Percentiles rank a stretch among this genome's conserved stretches.
Evolutionary conservation across 768 basidiomycete species (phyloP).

Genomic region (Kwoniella sp.): DNA sequence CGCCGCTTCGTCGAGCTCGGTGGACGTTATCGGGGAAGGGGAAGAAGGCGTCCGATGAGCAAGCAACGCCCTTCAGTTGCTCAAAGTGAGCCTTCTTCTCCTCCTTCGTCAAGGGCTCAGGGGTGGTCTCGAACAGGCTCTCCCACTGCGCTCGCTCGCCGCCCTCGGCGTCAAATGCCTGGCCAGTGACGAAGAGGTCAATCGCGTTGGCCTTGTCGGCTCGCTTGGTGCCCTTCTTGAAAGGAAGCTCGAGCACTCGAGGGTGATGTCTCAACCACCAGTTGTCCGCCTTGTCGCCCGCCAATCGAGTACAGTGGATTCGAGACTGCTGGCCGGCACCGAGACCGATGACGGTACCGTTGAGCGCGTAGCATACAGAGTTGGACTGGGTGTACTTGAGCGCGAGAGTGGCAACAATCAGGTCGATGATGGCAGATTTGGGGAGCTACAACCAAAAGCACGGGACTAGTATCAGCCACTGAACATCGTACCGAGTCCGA

Average conservation of each 20-base stretch:
- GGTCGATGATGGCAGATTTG: slow-evolving; percentile 74
- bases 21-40: slow-evolving; percentile 99
- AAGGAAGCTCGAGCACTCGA: slow-evolving; percentile 84
- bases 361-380: slow-evolving; percentile 91
- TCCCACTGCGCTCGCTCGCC: slow-evolving; percentile 92
- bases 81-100: slow-evolving; percentile 76
- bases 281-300: slow-evolving; percentile 95
- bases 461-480: background rate
- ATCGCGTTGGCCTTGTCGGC: slow-evolving; percentile 99
- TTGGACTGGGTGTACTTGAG: slow-evolving; percentile 99
- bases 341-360: slow-evolving; percentile 89
- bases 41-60: slow-evolving; percentile 99
- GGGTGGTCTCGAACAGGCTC: slow-evolving; percentile 71
- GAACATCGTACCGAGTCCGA: no score
- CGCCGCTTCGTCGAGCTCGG: slow-evolving; percentile 86
- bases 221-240: slow-evolving; percentile 96
- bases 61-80: slow-evolving; percentile 80
- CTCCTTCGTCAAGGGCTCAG: slow-evolving; percentile 66
- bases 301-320: slow-evolving; percentile 98
- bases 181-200: slow-evolving; percentile 90
- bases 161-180: slow-evolving; percentile 71
- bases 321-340: slow-evolving; percentile 98
- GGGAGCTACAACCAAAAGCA: slow-evolving; percentile 64
- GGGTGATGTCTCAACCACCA: slow-evolving; percentile 99
- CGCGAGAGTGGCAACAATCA: slow-evolving; percentile 93